Evolutionary conservation across 768 basidiomycete genomes (phyloP), one percentile per base, ranked within the genome.

Genomic region (Gymnopilus dilepis): DNA sequence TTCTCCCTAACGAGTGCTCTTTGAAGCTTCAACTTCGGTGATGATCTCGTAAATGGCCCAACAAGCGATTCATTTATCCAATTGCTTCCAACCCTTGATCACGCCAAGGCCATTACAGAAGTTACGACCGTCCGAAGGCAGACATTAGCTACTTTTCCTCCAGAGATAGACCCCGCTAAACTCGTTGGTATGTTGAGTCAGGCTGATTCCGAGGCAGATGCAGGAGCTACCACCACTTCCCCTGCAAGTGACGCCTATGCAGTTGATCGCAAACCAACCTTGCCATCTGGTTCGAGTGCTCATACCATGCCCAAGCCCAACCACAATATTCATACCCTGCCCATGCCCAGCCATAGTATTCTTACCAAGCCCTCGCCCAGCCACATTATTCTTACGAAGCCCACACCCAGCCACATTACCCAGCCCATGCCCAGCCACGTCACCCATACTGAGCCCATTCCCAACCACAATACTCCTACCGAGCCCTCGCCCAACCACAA

Each of bases 1-100:
- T 56, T 9, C 17, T 24, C 31, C 12, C 51, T 0, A 30, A 34
- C 33, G 12, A 34, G 12, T 15, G 56, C 7, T 52, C 8, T 45
- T 0, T 41, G 13, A 26, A 80, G 80, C 2, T 82, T 75, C 70
- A 75, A 82, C 59, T 82, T 82, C 65, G 81, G 78, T 28, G 76
- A 81, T 58, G 51, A 56, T 19, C 22, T 47, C 2, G 47, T 63
- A 4, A 56, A 65, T 43, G 65, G 60, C 13, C 65, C 72, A 42
- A 67, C 58, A 4, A 69, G 65, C 1, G 65, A 66, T 2, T 76
- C 81, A 8, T 77, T 75, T 50, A 77, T 82, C 56, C 80, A 81
- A 58, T 65, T 82, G 3, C 69, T 82, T 11, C 70, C 79, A 0
- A 67, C 76, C 26, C 74, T 77, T 0, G 70, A 77, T n/a, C 65